A percentile compares a stretch with the other conserved stretches of the same genome.
Conservation (phyloP, 192 early-diverging fungal species). For the Chytriomyces confervae region DNA sequence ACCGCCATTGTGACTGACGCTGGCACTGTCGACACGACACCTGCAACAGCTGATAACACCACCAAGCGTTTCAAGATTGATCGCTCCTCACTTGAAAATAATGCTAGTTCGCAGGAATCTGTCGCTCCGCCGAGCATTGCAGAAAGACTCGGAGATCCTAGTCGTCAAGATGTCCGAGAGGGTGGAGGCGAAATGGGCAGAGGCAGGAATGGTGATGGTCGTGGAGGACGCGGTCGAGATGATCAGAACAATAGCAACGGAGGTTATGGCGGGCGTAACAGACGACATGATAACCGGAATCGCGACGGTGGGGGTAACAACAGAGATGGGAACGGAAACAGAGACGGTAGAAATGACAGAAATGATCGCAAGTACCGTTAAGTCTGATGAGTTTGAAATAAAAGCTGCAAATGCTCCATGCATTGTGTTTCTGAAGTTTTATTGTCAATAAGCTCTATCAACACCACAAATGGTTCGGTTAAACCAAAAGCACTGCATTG, state of each 20-base stretch:
- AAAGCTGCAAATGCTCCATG: no score
- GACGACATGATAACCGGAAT: not conserved
- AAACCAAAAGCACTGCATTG: constrained; percentile 26
- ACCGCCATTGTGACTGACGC: not conserved
- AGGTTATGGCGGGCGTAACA: not conserved
- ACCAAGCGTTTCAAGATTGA: not conserved
- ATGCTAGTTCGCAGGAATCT: not conserved
- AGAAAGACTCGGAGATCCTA: not conserved
- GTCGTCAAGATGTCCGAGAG: not conserved
- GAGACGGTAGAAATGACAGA: not conserved
- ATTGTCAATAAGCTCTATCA: not conserved
- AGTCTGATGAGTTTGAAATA: not conserved
- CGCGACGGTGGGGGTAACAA: not conserved
- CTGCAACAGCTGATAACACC: no score
- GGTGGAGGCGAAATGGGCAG: not conserved
- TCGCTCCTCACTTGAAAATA: not conserved
- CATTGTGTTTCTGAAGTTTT: not conserved
- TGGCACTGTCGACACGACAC: not conserved
- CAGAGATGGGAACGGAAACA: not conserved
- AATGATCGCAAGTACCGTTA: not conserved
- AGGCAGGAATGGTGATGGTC: not conserved
- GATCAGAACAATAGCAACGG: not conserved
- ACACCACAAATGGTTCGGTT: not conserved
- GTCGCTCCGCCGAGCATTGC: not conserved
- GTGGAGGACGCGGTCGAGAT: constrained; percentile 6